Evolutionary conservation across 1,284 basidiomycete species (phyloP), one percentile per base, ranked within the genome.

Genomic region (Ceratobasidium sp.): DNA sequence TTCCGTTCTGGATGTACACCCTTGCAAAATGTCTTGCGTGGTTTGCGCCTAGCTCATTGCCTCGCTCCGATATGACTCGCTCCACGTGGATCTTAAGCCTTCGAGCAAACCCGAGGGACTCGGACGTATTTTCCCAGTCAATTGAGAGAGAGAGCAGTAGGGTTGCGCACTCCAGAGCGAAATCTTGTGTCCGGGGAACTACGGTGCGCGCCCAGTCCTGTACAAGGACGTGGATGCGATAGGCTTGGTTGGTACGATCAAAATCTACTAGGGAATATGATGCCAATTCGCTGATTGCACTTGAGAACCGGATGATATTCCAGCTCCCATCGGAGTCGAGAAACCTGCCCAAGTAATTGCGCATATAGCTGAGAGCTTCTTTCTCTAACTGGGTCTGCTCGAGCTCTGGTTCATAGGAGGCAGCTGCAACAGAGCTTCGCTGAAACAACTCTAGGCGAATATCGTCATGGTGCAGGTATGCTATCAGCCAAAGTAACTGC

Each of bases 191-290:
- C n/a, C n/a, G n/a, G n/a, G n/a, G 42, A 5, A 47, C 6, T 1
- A 27, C 31, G 1, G 13, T 42, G 5, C 42, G 22, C 43, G 12
- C 17, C 56, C 56, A 58, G 3, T 47, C 35, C 13, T 47, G 56
- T 5, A 58, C 56, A 3, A 58, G 56, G 1, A 31, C 42, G 25
- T 58, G 56, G 3, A 58, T 47, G 12, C 42, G 47, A 32, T 58
- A 58, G 2, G 17, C 1, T 17, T n/a, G 3, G 1, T 25, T 29
- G 15, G 27, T 0, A 13, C 42, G 27, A 20, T 58, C 29, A 25
- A 45, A 47, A n/a, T 58, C 38, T 15, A 58, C 8, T 7, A 58
- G 42, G 17, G 56, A 58, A 20, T 31, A 58, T 12, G 56, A 29
- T 0, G 27, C 27, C 3, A 58, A 31, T n/a, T 58, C 25, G 1